Conservation (phyloP, 2,329 filamentous ascomycete genomes). For the Xylariaceae sp. region DNA sequence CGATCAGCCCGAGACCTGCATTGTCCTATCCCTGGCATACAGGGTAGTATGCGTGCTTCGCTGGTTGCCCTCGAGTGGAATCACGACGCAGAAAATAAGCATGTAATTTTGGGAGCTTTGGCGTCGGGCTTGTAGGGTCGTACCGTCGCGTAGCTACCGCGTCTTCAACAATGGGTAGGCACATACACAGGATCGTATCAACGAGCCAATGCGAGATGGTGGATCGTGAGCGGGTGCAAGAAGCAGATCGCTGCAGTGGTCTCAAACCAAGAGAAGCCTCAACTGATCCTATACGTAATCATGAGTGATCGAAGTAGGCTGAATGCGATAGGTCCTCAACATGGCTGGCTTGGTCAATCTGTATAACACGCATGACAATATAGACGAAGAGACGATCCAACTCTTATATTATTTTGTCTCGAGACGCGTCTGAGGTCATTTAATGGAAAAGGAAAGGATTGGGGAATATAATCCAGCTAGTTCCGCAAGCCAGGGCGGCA, state of each 20-base stretch:
- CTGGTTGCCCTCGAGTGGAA: neutral
- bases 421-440: conserved; percentile 10
- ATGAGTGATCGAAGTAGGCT: conserved; percentile 11
- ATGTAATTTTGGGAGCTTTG: neutral
- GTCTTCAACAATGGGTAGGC: neutral
- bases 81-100: neutral
- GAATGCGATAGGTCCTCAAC: conserved; percentile 21
- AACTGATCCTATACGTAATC: neutral
- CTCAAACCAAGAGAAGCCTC: too few species aligned
- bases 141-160: conserved; percentile 11
- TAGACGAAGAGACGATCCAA: neutral
- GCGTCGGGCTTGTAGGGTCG: neutral
- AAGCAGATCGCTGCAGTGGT: too few species aligned
- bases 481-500: too few species aligned
- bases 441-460: neutral
- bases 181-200: conserved; percentile 17
- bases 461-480: neutral
- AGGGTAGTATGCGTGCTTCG: neutral
- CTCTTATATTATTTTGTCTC: neutral
- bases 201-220: conserved; percentile 35
- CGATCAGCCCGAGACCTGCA: conserved; percentile 22
- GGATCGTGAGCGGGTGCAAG: conserved; percentile 33
- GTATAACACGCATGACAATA: neutral
- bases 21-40: conserved; percentile 9
- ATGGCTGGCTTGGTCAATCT: conserved; percentile 1